Percentiles rank a stretch among this genome's conserved stretches.
Evolutionary conservation across 768 basidiomycete species (phyloP).

Genomic region (Pleurotus tuoliensis): DNA sequence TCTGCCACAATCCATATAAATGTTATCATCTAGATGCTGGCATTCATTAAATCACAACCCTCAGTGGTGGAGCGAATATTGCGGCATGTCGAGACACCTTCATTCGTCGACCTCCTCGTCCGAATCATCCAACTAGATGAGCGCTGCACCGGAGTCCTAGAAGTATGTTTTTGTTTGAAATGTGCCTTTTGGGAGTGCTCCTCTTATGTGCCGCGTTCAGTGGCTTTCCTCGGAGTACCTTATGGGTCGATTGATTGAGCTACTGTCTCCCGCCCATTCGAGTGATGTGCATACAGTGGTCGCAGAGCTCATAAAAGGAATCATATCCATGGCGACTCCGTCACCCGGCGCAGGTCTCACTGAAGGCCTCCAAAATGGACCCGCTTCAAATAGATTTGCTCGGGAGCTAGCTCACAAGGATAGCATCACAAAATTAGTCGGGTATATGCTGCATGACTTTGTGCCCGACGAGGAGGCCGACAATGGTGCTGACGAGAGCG

Average conservation of each 20-base stretch:
- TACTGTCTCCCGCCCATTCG: constrained; percentile 75
- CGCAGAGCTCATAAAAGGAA: constrained; percentile 88
- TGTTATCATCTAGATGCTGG: constrained; percentile 68
- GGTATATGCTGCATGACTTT: constrained; percentile 75
- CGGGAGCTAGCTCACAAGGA: constrained; percentile 78
- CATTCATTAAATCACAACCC: constrained; percentile 84
- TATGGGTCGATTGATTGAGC: constrained; percentile 73
- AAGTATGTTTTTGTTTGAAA: constrained; percentile 55
- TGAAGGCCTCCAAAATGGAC: constrained; percentile 63
- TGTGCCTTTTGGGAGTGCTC: constrained; percentile 19
- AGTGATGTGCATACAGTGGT: constrained; percentile 81
- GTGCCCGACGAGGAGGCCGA: constrained; percentile 13
- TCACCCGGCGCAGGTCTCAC: constrained; percentile 75
- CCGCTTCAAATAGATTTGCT: constrained; percentile 82
- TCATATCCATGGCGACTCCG: constrained; percentile 91
- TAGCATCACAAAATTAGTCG: constrained; percentile 66
- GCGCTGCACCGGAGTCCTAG: constrained; percentile 78
- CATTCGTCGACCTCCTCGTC: constrained; percentile 88
- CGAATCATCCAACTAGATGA: constrained; percentile 90
- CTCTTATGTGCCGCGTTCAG: constrained; percentile 39
- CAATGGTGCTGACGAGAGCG: not conserved
- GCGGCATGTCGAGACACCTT: constrained; percentile 81
- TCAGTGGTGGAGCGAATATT: constrained; percentile 79
- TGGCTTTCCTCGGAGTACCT: constrained; percentile 87
- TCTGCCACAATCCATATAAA: constrained; percentile 25